Conservation (phyloP, 2,329 filamentous ascomycete genomes). For the Byssoonygena ceratinophila region DNA sequence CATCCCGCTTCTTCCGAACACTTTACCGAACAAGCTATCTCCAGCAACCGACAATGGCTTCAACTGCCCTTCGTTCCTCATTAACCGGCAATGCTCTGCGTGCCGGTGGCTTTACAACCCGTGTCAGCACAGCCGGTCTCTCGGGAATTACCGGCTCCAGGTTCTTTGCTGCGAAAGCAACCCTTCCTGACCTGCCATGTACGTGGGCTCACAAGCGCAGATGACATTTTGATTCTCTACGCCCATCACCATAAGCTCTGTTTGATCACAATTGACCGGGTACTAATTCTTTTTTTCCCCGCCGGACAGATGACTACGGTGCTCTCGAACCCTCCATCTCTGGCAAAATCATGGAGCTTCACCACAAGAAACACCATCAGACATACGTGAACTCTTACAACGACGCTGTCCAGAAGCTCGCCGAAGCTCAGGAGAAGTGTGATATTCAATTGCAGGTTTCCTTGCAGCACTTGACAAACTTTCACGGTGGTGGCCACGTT, state of each 20-base stretch:
- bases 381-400: slow-evolving; percentile 89
- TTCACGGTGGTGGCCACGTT: slow-evolving; percentile 53
- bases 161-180: slow-evolving; percentile 79
- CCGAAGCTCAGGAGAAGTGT: slow-evolving; percentile 45
- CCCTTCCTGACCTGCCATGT: slow-evolving; percentile 80
- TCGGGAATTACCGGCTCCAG: slow-evolving; percentile 59
- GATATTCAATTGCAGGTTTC: slow-evolving; percentile 50
- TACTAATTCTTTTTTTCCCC: background rate
- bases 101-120: slow-evolving; percentile 45
- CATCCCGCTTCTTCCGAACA: slow-evolving; percentile 1
- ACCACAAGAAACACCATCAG: slow-evolving; percentile 90
- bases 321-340: slow-evolving; percentile 79
- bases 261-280: background rate
- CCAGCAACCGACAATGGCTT: slow-evolving; percentile 50
- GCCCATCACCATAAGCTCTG: background rate
- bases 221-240: too few species aligned
- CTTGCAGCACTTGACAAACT: slow-evolving; percentile 52
- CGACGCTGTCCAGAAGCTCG: slow-evolving; percentile 60
- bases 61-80: slow-evolving; percentile 36
- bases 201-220: slow-evolving; percentile 26
- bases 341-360: slow-evolving; percentile 90
- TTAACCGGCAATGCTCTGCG: slow-evolving; percentile 63
- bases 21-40: background rate
- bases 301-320: slow-evolving; percentile 72
- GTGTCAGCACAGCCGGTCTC: slow-evolving; percentile 46